Evolutionary conservation across 805 yeast species (phyloP).

Genomic region (Millerozyma acaciae): DNA sequence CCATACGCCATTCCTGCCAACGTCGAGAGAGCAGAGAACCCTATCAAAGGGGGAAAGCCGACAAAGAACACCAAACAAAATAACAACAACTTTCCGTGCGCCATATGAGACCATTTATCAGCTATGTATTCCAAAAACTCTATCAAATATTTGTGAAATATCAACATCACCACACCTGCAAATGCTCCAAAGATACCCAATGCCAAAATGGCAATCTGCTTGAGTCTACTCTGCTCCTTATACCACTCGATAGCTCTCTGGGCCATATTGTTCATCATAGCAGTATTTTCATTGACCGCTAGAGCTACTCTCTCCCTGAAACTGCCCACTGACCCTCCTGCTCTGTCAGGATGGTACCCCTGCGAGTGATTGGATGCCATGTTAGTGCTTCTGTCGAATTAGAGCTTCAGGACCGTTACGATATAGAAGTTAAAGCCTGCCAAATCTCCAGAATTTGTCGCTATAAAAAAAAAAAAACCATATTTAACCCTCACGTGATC

Average conservation of each 20-base stretch:
- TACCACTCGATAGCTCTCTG: constrained; percentile 15
- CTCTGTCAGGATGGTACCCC: constrained; percentile 2
- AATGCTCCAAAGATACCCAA: constrained; percentile 17
- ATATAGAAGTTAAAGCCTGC: too few relatives aligned
- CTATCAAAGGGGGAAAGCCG: constrained; percentile 88
- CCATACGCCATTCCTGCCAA: constrained; percentile 83
- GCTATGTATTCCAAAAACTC: constrained; percentile 39
- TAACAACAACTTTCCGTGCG: constrained; percentile 44
- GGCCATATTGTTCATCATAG: not conserved
- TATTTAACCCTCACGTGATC: too few relatives aligned
- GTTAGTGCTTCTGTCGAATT: not conserved
- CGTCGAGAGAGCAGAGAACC: constrained; percentile 67
- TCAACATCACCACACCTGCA: constrained; percentile 12
- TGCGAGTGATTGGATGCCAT: not conserved
- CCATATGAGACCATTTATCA: constrained; percentile 39
- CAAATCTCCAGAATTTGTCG: too few relatives aligned
- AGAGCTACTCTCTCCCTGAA: not conserved
- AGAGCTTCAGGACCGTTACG: too few relatives aligned
- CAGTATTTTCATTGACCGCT: not conserved
- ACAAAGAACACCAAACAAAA: constrained; percentile 56
- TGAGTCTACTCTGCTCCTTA: constrained; percentile 12
- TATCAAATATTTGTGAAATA: constrained; percentile 36
- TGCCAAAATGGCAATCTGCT: constrained; percentile 11
- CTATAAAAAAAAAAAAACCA: too few relatives aligned
- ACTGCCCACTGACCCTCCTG: not conserved